Percentiles rank a stretch among this genome's conserved stretches.
Evolutionary conservation across 345 rosid genomes (phyloP).

Genomic region (Microcos paniculata): DNA sequence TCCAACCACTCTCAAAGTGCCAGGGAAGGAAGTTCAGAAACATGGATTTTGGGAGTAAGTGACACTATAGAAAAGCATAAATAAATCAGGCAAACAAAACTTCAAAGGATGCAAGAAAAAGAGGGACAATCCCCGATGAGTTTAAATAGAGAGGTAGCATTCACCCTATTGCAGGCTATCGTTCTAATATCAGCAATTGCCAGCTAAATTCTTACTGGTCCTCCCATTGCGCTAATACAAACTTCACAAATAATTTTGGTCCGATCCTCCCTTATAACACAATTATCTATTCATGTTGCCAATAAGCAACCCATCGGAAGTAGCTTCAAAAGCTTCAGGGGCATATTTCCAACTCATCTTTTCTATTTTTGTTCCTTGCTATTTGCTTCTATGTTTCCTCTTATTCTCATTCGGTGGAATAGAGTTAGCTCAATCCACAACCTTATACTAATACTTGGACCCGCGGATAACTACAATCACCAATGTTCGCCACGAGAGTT

Average conservation of each 20-base stretch:
- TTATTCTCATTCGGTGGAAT: background rate
- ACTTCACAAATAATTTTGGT: background rate
- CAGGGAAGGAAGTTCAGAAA: background rate
- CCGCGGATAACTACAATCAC: background rate
- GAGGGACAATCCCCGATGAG: background rate
- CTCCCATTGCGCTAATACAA: background rate
- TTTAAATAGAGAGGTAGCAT: background rate
- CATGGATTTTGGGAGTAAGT: background rate
- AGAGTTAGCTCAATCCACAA: background rate
- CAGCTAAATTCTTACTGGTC: background rate
- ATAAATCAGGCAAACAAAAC: background rate
- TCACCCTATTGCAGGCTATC: background rate
- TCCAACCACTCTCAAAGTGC: conserved; percentile 1
- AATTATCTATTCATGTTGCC: background rate
- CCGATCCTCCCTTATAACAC: background rate
- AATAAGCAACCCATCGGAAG: background rate
- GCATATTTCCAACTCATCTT: background rate
- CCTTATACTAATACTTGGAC: background rate
- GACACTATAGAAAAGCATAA: background rate
- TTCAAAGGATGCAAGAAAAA: background rate
- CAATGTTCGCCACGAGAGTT: background rate
- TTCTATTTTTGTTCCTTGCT: background rate
- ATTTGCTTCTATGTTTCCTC: background rate
- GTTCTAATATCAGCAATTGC: background rate
- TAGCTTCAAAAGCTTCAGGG: background rate